Evolutionary conservation across 768 basidiomycete species (phyloP).

Genomic region (Omphalotus guepiniiformis): DNA sequence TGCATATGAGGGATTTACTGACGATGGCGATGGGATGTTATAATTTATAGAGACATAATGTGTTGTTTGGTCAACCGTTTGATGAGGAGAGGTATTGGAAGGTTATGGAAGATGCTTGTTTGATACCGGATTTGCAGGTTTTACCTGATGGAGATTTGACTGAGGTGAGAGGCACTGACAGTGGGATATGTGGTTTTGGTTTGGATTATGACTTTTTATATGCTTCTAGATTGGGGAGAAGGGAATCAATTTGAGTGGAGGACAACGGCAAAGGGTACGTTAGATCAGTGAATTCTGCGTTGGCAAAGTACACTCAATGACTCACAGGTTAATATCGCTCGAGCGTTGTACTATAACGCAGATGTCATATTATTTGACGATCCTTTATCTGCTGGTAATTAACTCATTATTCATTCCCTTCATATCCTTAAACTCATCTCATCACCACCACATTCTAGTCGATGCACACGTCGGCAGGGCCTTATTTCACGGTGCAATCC

Average conservation of each 20-base stretch:
- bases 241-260: conserved; percentile 63
- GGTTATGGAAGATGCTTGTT: conserved; percentile 51
- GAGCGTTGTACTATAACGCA: conserved; percentile 63
- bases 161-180: conserved; percentile 39
- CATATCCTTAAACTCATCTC: background rate
- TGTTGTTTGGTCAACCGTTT: conserved; percentile 61
- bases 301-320: background rate
- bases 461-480: conserved; percentile 74
- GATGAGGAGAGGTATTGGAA: conserved; percentile 66
- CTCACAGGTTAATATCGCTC: conserved; percentile 58
- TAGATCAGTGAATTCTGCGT: background rate
- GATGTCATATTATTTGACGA: conserved; percentile 63
- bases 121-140: conserved; percentile 60
- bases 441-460: conserved; percentile 35
- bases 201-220: background rate
- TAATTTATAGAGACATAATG: conserved; percentile 50
- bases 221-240: conserved; percentile 60
- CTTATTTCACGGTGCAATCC: conserved; percentile 64
- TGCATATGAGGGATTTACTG: background rate
- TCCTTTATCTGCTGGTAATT: conserved; percentile 58
- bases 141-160: conserved; percentile 70
- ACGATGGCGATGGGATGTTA: background rate
- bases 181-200: background rate
- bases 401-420: conserved; percentile 10
- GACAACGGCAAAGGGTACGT: conserved; percentile 56